phyloP scores from a whole-genome alignment of 306 rosid species.

The Trifolium dubium region DNA sequence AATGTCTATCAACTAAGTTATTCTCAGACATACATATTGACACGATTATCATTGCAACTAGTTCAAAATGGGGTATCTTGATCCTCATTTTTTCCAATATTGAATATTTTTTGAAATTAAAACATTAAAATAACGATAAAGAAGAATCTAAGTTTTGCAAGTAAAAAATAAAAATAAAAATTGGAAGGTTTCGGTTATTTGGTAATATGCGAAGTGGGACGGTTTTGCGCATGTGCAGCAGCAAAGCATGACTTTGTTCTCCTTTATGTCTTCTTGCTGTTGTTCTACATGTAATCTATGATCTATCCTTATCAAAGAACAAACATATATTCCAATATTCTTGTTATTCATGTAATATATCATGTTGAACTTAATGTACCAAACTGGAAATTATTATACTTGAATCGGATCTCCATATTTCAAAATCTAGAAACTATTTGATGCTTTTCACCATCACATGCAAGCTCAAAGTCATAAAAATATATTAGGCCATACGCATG shows the following conservation, averaged over 20 bases:
- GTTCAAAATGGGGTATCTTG: no score
- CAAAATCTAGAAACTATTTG: conserved; percentile 7
- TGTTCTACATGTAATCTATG: background rate
- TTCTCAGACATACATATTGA: no score
- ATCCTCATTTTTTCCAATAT: no score
- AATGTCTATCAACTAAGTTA: no score
- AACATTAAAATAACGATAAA: background rate
- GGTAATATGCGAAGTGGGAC: conserved; percentile 31
- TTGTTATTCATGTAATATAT: background rate
- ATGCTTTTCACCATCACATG: background rate
- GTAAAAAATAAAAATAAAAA: no score
- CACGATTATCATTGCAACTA: no score
- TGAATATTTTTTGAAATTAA: no score
- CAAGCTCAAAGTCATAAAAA: conserved; percentile 32
- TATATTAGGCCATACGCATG: conserved; percentile 5
- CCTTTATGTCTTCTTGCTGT: conserved; percentile 4
- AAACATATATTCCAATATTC: background rate
- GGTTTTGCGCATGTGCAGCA: conserved; percentile 22
- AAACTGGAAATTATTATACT: background rate
- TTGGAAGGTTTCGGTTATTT: background rate
- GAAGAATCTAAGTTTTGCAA: background rate
- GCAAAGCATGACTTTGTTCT: conserved; percentile 22
- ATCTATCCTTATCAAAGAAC: background rate
- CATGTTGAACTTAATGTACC: conserved; percentile 16
- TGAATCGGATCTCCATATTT: background rate